Evolutionary conservation across 805 yeast species (phyloP).

Genomic region (Kodamaea kaohsiungensis): DNA sequence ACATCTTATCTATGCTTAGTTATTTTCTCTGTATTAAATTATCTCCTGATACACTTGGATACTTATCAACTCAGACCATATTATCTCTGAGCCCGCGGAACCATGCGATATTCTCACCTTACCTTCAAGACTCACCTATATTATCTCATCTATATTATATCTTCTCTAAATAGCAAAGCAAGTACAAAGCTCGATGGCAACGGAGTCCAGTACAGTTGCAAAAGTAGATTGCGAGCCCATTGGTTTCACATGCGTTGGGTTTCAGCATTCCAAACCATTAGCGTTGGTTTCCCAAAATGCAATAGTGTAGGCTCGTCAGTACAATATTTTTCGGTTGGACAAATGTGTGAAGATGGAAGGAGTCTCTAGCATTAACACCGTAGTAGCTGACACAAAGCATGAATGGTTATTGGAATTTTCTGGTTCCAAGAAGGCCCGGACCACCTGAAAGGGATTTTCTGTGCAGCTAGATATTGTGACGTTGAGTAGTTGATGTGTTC

Average conservation of each 20-base stretch:
- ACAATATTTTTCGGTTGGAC: too few relatives aligned
- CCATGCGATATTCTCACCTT: background rate
- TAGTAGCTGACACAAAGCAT: background rate
- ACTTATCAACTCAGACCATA: too few relatives aligned
- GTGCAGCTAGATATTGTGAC: background rate
- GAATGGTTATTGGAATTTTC: background rate
- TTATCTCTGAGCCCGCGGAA: background rate
- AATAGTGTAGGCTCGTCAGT: too few relatives aligned
- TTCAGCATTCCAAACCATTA: background rate
- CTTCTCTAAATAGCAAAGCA: background rate
- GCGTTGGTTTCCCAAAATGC: background rate
- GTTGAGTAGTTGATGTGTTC: background rate
- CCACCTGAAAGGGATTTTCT: background rate
- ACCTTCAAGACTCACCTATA: background rate
- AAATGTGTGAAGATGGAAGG: background rate
- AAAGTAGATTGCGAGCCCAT: background rate
- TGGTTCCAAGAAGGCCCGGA: background rate
- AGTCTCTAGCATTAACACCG: background rate
- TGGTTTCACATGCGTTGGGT: background rate
- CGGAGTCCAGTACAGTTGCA: background rate
- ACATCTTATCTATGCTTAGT: background rate
- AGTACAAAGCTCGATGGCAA: background rate
- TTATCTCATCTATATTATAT: background rate
- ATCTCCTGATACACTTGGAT: background rate
- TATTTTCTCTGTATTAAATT: background rate